Evolutionary conservation across 208 protist species (phyloP), one percentile per base, ranked within the genome.

Genomic region (Acanthamoeba healyi): DNA sequence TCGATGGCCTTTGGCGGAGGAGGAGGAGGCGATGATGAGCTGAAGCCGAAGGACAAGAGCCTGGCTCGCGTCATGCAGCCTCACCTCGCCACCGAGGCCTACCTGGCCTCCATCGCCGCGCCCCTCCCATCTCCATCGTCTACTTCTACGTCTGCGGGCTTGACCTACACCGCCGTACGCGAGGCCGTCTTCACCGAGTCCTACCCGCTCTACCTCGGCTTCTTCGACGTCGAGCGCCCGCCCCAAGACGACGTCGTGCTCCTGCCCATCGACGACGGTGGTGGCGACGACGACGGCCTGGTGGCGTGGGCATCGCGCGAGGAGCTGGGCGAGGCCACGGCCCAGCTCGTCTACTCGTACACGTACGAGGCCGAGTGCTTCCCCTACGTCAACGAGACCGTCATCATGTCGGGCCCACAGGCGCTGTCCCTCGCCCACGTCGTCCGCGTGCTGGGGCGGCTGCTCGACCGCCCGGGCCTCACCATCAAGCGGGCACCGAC

Each of bases 151-250:
- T n/a, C n/a, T n/a, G n/a, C n/a, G n/a, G 51, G 51, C 19, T 0
- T 82, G 9, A 44, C 32, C 44, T 82, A 44, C 32, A 82, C 72
- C 24, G 19, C 34, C 44, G 9, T 82, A 2, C 72, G 72, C 26
- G 32, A 82, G 72, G 72, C 34, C 32, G 4, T 82, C 44, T 82
- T 24, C 72, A 49, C 72, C 6, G 72, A 82, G 44, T 49, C 72
- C 34, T 82, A 82, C 72, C 34, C 72, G 1, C 44, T 82, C 40
- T 82, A 82, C 72, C 46, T 82, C 5, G 72, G 72, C 44, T 82
- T 82, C 34, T 82, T 82, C 26, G 34, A 82, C 29, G 34, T 34
- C 32, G 38, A 44, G 26, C 38, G 22, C 32, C 72, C 72, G 10
- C n/a, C n/a, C n/a, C n/a, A n/a, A n/a, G 0, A 4, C 3, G 72